Evolutionary conservation across 2,329 filamentous ascomycete genomes (phyloP).

Genomic region (Alternaria atra): DNA sequence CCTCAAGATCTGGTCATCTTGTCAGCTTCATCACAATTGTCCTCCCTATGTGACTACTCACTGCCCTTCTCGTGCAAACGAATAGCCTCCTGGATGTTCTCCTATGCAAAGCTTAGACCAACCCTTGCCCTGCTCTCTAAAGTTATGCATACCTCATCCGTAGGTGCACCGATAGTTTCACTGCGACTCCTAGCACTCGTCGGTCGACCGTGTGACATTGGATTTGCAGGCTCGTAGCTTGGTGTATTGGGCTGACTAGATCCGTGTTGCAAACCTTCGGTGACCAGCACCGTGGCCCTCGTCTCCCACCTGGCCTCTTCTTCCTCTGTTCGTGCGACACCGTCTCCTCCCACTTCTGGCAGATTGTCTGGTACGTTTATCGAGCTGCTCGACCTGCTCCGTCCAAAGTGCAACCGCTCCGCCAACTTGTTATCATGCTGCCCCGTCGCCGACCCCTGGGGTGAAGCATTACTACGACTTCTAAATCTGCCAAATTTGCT

Average conservation of each 20-base stretch:
- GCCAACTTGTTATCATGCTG: conserved; percentile 62
- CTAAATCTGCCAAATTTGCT: conserved; percentile 45
- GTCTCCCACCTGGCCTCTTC: conserved; percentile 82
- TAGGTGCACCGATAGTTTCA: conserved; percentile 48
- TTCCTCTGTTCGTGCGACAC: conserved; percentile 54
- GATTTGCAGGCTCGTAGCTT: conserved; percentile 31
- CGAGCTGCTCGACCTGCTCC: conserved; percentile 67
- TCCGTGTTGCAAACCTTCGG: conserved; percentile 57
- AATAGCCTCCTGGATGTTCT: conserved; percentile 94
- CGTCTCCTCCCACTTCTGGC: conserved; percentile 71
- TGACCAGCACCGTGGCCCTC: conserved; percentile 86
- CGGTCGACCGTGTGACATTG: conserved; percentile 21
- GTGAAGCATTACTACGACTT: conserved; percentile 46
- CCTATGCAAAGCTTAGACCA: conserved; percentile 32
- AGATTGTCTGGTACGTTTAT: conserved; percentile 81
- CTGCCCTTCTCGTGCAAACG: conserved; percentile 84
- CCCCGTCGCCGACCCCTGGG: conserved; percentile 19
- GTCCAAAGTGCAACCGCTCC: conserved; percentile 72
- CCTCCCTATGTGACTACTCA: conserved; percentile 38
- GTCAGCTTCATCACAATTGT: conserved; percentile 23
- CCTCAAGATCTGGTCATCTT: conserved; percentile 65
- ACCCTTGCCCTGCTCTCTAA: conserved; percentile 11
- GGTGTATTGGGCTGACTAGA: conserved; percentile 42
- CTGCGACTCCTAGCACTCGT: conserved; percentile 40
- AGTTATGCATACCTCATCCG: conserved; percentile 50